phyloP scores from a whole-genome alignment of 257 asterid species.

The Datura wrightii region DNA sequence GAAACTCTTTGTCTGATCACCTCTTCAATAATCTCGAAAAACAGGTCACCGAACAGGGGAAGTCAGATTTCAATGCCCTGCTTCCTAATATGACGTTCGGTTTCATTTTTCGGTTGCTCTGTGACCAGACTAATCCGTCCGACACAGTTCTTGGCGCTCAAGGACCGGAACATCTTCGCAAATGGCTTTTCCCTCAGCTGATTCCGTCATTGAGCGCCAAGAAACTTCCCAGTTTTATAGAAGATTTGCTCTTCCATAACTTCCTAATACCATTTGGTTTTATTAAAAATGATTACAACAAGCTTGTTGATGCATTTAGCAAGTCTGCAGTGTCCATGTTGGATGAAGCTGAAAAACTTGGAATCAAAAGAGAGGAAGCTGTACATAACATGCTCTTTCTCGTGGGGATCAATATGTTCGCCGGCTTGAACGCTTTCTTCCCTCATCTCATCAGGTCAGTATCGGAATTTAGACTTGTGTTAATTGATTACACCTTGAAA shows the following conservation, averaged over 20 bases:
- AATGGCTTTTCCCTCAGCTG: constrained; percentile 69
- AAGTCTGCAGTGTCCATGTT: constrained; percentile 43
- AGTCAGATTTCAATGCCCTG: constrained; percentile 51
- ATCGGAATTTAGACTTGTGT: background rate
- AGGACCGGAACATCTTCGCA: constrained; percentile 55
- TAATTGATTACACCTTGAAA: background rate
- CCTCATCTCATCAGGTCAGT: constrained; percentile 19
- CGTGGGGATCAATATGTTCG: constrained; percentile 47
- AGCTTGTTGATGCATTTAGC: constrained; percentile 55
- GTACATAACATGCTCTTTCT: constrained; percentile 78
- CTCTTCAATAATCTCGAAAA: constrained; percentile 59
- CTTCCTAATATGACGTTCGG: constrained; percentile 63
- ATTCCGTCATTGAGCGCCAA: constrained; percentile 57
- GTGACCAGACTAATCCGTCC: constrained; percentile 47
- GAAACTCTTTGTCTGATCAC: constrained; percentile 38
- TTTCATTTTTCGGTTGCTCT: constrained; percentile 65
- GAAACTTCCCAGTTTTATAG: constrained; percentile 57
- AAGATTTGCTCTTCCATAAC: constrained; percentile 60
- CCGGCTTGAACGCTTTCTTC: constrained; percentile 22
- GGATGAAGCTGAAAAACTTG: constrained; percentile 61
- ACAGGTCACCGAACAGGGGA: constrained; percentile 50
- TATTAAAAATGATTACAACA: constrained; percentile 52
- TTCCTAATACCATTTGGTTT: constrained; percentile 53
- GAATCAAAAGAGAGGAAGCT: constrained; percentile 73
- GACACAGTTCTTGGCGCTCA: constrained; percentile 47